A percentile compares a stretch with the other conserved stretches of the same genome.
phyloP scores from a whole-genome alignment of 495 filamentous ascomycete species.

The Trichocladium antarcticum region DNA sequence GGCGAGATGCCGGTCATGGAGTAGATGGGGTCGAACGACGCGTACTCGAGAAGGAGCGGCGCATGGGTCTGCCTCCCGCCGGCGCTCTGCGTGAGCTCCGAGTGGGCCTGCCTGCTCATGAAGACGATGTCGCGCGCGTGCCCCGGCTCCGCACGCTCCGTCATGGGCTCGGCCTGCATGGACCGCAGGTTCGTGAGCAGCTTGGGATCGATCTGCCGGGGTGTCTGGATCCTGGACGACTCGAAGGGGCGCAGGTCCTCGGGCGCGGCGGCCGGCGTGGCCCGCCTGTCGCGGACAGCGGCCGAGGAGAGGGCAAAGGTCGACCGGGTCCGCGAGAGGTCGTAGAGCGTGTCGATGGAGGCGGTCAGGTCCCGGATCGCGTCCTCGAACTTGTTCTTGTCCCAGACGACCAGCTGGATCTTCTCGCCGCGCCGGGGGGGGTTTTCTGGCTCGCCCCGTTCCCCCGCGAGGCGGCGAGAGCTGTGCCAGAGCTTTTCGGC shows the following conservation, averaged over 20 bases:
- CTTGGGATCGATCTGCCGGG: conserved; percentile 40
- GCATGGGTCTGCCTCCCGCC: conserved; percentile 25
- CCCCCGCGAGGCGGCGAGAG: conserved; percentile 34
- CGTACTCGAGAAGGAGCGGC: conserved; percentile 59
- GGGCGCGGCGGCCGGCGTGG: conserved; percentile 21
- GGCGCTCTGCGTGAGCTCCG: conserved; percentile 29
- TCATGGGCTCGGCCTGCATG: conserved; percentile 34
- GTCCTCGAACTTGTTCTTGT: conserved; percentile 52
- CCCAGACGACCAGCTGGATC: conserved; percentile 41
- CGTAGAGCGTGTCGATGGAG: conserved; percentile 83
- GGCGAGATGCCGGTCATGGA: conserved; percentile 51
- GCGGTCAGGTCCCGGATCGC: conserved; percentile 67
- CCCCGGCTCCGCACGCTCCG: conserved; percentile 24
- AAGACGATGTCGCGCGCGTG: conserved; percentile 41
- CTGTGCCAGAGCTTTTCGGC: conserved; percentile 66
- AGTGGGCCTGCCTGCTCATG: conserved; percentile 39
- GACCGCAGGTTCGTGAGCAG: conserved; percentile 33
- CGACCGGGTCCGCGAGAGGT: conserved; percentile 63
- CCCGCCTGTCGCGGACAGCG: conserved; percentile 14
- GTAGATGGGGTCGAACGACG: conserved; percentile 52
- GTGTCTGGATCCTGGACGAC: conserved; percentile 44
- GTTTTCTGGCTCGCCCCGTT: conserved; percentile 30
- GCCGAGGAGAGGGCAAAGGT: conserved; percentile 28
- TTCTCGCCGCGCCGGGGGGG: conserved; percentile 33
- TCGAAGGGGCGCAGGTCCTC: conserved; percentile 42